Evolutionary conservation across 1,284 basidiomycete species (phyloP).

Genomic region (Meira nashicola): DNA sequence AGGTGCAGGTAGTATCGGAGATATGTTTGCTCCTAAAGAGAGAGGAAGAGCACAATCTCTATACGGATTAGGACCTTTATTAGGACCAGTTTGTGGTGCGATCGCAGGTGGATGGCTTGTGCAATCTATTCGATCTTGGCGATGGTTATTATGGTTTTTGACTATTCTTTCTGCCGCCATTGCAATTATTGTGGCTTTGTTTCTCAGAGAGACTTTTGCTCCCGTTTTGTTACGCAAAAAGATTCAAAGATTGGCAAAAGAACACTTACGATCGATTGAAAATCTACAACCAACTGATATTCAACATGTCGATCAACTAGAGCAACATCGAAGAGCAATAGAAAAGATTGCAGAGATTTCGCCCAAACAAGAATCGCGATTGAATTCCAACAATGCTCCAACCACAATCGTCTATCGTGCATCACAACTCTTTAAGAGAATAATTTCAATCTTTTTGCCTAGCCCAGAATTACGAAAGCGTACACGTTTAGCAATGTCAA

Average conservation of each 20-base stretch:
- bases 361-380: no score
- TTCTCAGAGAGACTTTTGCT: constrained; percentile 37
- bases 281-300: neutral
- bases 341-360: neutral
- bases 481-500: constrained; percentile 43
- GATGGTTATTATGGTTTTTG: constrained; percentile 34
- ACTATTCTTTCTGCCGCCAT: constrained; percentile 29
- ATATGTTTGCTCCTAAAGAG: constrained; percentile 41
- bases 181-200: constrained; percentile 13
- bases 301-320: neutral
- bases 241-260: constrained; percentile 9
- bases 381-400: neutral
- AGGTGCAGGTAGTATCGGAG: constrained; percentile 40
- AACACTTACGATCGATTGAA: constrained; percentile 12
- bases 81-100: constrained; percentile 40
- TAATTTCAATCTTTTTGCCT: neutral
- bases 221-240: constrained; percentile 35
- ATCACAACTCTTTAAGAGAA: neutral
- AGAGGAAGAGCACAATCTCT: constrained; percentile 31
- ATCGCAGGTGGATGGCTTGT: constrained; percentile 39
- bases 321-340: neutral
- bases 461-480: constrained; percentile 19
- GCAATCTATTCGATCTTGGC: constrained; percentile 23
- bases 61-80: constrained; percentile 38
- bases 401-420: neutral